Conservation (phyloP, 805 yeast genomes). For the Metschnikowia peoriensis region DNA sequence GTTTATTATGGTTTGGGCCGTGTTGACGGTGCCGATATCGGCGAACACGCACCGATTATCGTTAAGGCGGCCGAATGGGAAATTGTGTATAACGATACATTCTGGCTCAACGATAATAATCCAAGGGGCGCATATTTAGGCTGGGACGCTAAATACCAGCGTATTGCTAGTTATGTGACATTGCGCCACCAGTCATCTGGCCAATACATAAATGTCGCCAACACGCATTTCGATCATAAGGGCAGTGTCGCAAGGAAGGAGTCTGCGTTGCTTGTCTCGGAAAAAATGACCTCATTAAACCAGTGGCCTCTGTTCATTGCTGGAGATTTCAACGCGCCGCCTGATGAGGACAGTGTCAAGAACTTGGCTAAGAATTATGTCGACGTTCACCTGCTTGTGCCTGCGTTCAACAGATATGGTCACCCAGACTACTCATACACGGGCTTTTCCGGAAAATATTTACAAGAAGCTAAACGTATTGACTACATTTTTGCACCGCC, state of each 20-base stretch:
- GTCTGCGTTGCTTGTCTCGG: constrained; percentile 11
- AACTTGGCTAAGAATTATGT: constrained; percentile 12
- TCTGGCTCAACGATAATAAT: constrained; percentile 19
- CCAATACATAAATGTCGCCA: constrained; percentile 19
- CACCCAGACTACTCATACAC: constrained; percentile 31
- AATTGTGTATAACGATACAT: constrained; percentile 15
- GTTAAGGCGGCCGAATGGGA: constrained; percentile 17
- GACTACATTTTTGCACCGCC: constrained; percentile 33
- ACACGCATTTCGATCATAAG: constrained; percentile 22
- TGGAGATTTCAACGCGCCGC: constrained; percentile 31
- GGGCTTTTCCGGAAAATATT: constrained; percentile 30
- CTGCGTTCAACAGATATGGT: constrained; percentile 27
- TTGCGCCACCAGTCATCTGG: constrained; percentile 12
- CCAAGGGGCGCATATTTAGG: constrained; percentile 12
- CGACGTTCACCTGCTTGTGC: constrained; percentile 22
- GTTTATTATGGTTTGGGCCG: constrained; percentile 18
- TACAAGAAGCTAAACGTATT: constrained; percentile 30
- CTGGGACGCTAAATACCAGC: constrained; percentile 22
- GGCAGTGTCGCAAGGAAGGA: constrained; percentile 15
- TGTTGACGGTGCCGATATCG: constrained; percentile 15
- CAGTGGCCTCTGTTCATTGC: constrained; percentile 32
- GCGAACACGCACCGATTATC: constrained; percentile 22
- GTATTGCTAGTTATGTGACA: constrained; percentile 20
- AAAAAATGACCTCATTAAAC: constrained; percentile 13
- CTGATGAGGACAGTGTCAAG: constrained; percentile 21